Evolutionary conservation across 257 asterid genomes (phyloP), one percentile per base, ranked within the genome.

Genomic region (Solanum etuberosum): DNA sequence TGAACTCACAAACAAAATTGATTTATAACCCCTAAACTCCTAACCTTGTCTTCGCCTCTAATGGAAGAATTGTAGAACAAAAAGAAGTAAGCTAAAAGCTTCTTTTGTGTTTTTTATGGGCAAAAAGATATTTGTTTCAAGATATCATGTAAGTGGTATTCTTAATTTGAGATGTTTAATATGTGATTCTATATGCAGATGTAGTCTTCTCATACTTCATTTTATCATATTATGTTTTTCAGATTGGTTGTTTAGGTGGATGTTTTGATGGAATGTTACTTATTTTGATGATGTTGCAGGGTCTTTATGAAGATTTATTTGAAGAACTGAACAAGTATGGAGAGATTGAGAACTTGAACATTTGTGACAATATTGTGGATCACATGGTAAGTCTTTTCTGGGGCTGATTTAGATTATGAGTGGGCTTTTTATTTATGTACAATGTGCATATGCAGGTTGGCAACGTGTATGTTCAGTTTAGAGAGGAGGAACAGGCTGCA

Each of bases 401-500:
- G 48, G 37, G 46, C n/a, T 42, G 83, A 77, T 77, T 77, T 77
- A 42, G 59, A 83, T 57, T 57, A 83, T 15, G 42, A 25, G 23
- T 83, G n/a, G 59, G 37, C 35, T n/a, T 83, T 61, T 83, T 83
- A 37, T 11, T 83, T 37, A 32, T 61, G 57, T 14, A 34, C 27
- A 34, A 37, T 61, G 16, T 61, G 48, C 25, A 5, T 7, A 32
- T 83, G 86, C 73, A 83, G 91, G 72, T 90, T 10, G 91, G 91
- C 21, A 88, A 86, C 32, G 89, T 86, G n/a, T 90, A 88, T 72
- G 89, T 83, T 70, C 89, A 90, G 84, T 90, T 16, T 32, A 83
- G 73, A 65, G 91, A 90, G 86, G 90, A 90, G 67, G 91, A 90
- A 9, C 91, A 89, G 7, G 90, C 90, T 54, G 90, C 91, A 13